phyloP scores from a whole-genome alignment of 1,284 basidiomycete genomes.

The Porphyrellus sp. region DNA sequence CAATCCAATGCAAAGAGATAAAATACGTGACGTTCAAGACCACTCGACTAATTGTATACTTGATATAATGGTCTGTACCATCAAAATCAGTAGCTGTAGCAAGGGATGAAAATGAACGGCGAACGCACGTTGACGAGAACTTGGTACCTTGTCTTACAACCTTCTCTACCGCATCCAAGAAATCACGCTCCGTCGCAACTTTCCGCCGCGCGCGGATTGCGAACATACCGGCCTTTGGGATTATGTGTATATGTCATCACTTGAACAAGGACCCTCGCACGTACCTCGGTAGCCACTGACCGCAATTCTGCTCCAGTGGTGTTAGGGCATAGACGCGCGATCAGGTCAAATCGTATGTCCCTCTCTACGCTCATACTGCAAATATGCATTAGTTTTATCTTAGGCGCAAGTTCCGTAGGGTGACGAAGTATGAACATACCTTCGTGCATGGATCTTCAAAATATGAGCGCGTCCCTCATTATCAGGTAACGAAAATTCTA shows the following conservation, averaged over 20 bases:
- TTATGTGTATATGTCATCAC: not conserved
- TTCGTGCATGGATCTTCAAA: constrained; percentile 93
- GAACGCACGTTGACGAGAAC: constrained; percentile 58
- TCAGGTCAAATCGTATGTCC: constrained; percentile 96
- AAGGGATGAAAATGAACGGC: not conserved
- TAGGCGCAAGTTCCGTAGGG: constrained; percentile 2
- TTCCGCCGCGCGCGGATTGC: constrained; percentile 96
- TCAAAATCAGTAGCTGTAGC: constrained; percentile 13
- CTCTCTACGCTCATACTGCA: constrained; percentile 94
- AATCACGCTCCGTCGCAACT: constrained; percentile 96
- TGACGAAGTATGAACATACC: constrained; percentile 38
- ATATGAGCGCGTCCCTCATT: constrained; percentile 97
- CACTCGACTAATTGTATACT: constrained; percentile 61
- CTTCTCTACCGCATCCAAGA: constrained; percentile 97
- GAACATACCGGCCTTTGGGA: constrained; percentile 90
- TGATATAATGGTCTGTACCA: constrained; percentile 60
- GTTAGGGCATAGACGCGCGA: constrained; percentile 95
- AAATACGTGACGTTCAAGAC: constrained; percentile 20
- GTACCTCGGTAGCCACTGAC: constrained; percentile 92
- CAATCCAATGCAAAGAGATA: constrained; percentile 3
- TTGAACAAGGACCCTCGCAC: constrained; percentile 18
- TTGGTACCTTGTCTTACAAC: constrained; percentile 97
- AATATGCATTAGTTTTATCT: not conserved
- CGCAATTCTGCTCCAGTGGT: constrained; percentile 97
- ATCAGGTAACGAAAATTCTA: constrained; percentile 96